A percentile compares a stretch with the other conserved stretches of the same genome.
Evolutionary conservation across 2,329 filamentous ascomycete genomes (phyloP).

Genomic region (Talaromyces piceae): DNA sequence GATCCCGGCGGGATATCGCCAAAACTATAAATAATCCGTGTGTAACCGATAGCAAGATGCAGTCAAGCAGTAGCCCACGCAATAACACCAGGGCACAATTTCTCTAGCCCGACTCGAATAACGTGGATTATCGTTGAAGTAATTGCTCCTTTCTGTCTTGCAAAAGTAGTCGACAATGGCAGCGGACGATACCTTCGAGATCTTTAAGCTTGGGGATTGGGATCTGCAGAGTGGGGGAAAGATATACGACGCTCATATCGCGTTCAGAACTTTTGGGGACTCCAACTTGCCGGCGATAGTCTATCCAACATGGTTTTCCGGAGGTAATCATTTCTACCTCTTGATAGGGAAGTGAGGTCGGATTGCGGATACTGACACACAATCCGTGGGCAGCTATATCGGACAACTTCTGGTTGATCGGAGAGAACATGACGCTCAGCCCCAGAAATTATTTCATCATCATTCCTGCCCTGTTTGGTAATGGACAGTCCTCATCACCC

Average conservation of each 20-base stretch:
- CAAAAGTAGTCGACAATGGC: not conserved
- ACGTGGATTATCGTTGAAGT: too few species aligned
- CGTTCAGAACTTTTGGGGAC: slow-evolving; percentile 69
- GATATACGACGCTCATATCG: slow-evolving; percentile 59
- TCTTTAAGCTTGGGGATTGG: slow-evolving; percentile 58
- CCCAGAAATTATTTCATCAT: slow-evolving; percentile 62
- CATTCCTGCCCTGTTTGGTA: slow-evolving; percentile 61
- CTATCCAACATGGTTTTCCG: slow-evolving; percentile 72
- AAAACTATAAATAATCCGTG: not conserved
- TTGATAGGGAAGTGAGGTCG: not conserved
- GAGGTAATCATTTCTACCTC: slow-evolving; percentile 30
- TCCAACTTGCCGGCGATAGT: slow-evolving; percentile 57
- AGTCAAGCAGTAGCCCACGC: not conserved
- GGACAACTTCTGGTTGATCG: slow-evolving; percentile 70
- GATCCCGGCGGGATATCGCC: not conserved
- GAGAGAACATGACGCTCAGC: slow-evolving; percentile 55
- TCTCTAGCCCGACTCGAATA: too few species aligned
- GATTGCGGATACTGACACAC: slow-evolving; percentile 8
- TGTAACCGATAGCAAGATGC: not conserved
- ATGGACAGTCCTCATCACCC: slow-evolving; percentile 60
- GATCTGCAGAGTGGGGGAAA: slow-evolving; percentile 56
- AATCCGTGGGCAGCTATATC: slow-evolving; percentile 44
- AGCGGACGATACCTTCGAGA: slow-evolving; percentile 24
- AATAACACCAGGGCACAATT: not conserved
- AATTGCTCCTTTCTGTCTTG: too few species aligned